Base-by-base conservation (phyloP, 441 rosid genomes). In the Omphalea diandra region DNA sequence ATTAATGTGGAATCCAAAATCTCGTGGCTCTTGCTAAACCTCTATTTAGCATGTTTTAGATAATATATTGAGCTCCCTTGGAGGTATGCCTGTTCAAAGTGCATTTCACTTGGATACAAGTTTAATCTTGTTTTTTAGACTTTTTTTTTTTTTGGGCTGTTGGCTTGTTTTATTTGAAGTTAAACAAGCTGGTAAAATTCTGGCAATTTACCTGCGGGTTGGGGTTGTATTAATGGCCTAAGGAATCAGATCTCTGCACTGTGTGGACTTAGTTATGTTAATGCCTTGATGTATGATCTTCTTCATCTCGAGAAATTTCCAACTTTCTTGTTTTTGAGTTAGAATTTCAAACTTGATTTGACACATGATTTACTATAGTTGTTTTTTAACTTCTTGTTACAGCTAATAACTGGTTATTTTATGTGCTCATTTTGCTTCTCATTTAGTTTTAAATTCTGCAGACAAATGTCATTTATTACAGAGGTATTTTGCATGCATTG, bases 401-500 rank as follows among this genome's bases (percentile, higher is more conserved):
- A 12, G 12, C 12, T 10, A 54, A 5, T 29, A 41, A 55, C 52
- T 27, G 18, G 14, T 56, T 26, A 8, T 20, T 44, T 63, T 26
- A 4, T 63, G 27, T 72, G 18, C 63, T n/a, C n/a, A n/a, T 63
- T 69, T 75, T 70, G n/a, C 43, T 63, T 71, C 43, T 69, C 11
- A 27, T n/a, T 31, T 41, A 24, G 18, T 56, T 78, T 33, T 12
- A 50, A 69, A 65, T 29, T 63, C 72, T 68, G 74, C 90, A 92
- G 99, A 92, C 88, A 68, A 94, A 86, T 36, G 79, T 79, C 15
- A 77, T 81, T n/a, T 94, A 94, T 81, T 94, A 94, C 79, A 83
- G 87, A 68, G 99, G 99, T 68, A 90, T 94, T 12, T 75, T 77
- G 73, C 96, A 94, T 88, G 76, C 98, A 79, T 73, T 94, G 61